Percentiles rank a stretch among this genome's conserved stretches.
Conservation (phyloP, 495 filamentous ascomycete species). For the Platismatia glauca region DNA sequence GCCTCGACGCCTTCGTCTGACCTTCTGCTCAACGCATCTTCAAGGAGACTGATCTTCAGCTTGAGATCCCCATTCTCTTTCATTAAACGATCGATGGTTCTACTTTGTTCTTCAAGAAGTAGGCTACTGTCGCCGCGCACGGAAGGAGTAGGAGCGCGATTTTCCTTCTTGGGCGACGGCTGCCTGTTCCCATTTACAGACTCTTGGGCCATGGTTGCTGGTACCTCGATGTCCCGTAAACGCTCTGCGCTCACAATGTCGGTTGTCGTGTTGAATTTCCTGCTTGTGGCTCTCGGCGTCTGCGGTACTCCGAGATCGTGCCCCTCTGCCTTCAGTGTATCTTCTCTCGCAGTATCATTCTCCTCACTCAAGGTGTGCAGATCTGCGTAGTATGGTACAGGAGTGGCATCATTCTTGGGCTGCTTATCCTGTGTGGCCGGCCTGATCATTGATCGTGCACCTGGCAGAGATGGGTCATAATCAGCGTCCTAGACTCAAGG, state of each 20-base stretch:
- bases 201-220: slow-evolving; percentile 77
- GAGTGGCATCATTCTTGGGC: neutral
- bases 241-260: slow-evolving; percentile 85
- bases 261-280: slow-evolving; percentile 51
- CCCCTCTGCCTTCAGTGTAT: slow-evolving; percentile 35
- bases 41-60: slow-evolving; percentile 76
- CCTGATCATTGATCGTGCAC: neutral
- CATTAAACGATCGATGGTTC: slow-evolving; percentile 85
- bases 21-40: slow-evolving; percentile 77
- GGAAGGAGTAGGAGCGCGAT: slow-evolving; percentile 41
- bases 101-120: slow-evolving; percentile 94
- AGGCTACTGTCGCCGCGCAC: slow-evolving; percentile 65
- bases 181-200: slow-evolving; percentile 56
- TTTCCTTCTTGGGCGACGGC: slow-evolving; percentile 47
- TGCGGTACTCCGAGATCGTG: slow-evolving; percentile 33
- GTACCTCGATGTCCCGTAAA: slow-evolving; percentile 79
- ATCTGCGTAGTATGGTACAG: slow-evolving; percentile 19
- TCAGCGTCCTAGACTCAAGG: neutral
- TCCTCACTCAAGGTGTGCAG: slow-evolving; percentile 57
- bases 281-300: slow-evolving; percentile 34
- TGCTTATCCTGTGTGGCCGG: neutral
- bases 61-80: slow-evolving; percentile 90
- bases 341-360: slow-evolving; percentile 32
- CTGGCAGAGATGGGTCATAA: neutral
- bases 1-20: slow-evolving; percentile 96